These are phyloP conservation scores for Immersiporthe knoxdaviesiana DNA, from an alignment of 2,329 filamentous ascomycete species.

Conservation along the genomic window DNA sequence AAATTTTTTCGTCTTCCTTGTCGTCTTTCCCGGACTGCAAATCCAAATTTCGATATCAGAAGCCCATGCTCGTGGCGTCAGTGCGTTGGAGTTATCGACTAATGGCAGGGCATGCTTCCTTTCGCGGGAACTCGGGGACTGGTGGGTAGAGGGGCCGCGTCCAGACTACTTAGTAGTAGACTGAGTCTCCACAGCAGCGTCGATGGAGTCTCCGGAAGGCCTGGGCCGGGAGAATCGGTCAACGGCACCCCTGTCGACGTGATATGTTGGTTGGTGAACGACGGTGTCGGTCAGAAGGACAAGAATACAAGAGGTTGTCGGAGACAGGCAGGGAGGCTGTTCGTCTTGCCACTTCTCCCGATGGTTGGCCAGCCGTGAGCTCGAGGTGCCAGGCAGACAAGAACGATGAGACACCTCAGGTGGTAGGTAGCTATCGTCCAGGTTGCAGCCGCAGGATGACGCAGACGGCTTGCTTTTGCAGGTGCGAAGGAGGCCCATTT, in stretches of 20 bases:
- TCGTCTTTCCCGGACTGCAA: constrained; percentile 11
- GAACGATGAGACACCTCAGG: constrained; percentile 7
- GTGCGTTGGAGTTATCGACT: constrained; percentile 6
- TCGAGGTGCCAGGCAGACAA: constrained; percentile 16
- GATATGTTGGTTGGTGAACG: constrained; percentile 7
- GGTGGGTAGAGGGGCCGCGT: constrained; percentile 15
- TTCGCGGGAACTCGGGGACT: constrained; percentile 14
- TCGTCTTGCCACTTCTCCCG: not conserved
- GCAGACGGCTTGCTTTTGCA: not conserved
- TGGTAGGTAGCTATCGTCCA: constrained; percentile 4
- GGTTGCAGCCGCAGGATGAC: constrained; percentile 4
- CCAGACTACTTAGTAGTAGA: constrained; percentile 10
- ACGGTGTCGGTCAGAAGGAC: not conserved
- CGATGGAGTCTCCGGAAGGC: constrained; percentile 18
- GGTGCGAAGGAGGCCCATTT: constrained; percentile 1
- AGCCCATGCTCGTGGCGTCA: constrained; percentile 15
- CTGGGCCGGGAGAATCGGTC: constrained; percentile 17
- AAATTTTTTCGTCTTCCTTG: constrained; percentile 27
- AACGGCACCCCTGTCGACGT: constrained; percentile 20
- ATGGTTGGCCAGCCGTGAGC: not conserved
- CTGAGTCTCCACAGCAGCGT: constrained; percentile 16
- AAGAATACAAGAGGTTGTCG: not conserved
- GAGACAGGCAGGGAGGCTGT: not conserved
- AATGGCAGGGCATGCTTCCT: constrained; percentile 15
- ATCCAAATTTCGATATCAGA: constrained; percentile 23